phyloP scores from a whole-genome alignment of 2,329 filamentous ascomycete species.

The Chaetomiaceae sp. region DNA sequence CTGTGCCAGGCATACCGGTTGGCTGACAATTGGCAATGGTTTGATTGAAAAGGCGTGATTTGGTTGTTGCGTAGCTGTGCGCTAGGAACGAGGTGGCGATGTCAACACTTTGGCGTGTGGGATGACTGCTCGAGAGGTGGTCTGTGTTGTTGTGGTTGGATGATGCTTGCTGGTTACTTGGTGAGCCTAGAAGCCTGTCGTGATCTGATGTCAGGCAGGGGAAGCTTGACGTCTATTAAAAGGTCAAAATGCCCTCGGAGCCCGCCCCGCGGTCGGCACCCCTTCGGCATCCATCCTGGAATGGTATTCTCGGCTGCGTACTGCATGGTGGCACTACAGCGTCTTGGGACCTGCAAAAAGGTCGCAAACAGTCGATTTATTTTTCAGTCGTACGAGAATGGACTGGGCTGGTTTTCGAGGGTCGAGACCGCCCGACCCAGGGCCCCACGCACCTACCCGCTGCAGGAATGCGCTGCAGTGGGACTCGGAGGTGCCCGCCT shows the following conservation, averaged over 20 bases:
- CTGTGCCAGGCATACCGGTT: constrained; percentile 17
- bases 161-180: constrained; percentile 2
- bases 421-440: constrained; percentile 15
- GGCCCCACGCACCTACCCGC: too few species aligned
- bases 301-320: background rate
- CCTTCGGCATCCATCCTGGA: constrained; percentile 13
- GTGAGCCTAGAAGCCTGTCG: background rate
- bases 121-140: too few species aligned
- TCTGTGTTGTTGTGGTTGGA: too few species aligned
- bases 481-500: constrained; percentile 7
- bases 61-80: background rate
- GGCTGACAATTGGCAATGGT: background rate
- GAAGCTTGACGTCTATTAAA: constrained; percentile 19
- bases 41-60: background rate
- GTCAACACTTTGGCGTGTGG: background rate
- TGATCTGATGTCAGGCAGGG: constrained; percentile 5
- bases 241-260: constrained; percentile 2
- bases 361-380: constrained; percentile 23
- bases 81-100: background rate
- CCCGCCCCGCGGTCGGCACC: constrained; percentile 1
- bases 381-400: constrained; percentile 25
- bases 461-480: background rate
- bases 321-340: constrained; percentile 17
- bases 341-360: constrained; percentile 7
- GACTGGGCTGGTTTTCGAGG: constrained; percentile 8